Evolutionary conservation across 202 grass and related monocot species (phyloP), one percentile per base, ranked within the genome.

Genomic region (Carex arenaria): DNA sequence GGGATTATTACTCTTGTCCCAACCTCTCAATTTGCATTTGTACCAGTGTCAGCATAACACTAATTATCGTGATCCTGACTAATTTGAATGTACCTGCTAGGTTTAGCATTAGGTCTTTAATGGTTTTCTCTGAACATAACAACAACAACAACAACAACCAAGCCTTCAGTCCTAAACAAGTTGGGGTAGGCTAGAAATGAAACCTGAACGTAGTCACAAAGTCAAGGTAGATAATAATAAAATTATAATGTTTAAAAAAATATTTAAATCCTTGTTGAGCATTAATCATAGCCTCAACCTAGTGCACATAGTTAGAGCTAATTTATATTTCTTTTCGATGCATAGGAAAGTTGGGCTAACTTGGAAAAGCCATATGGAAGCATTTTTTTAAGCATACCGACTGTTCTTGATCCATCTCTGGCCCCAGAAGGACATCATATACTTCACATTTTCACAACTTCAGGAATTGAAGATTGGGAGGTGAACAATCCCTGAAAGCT

Each of bases 311-410:
- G 34, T 7, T 68, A 18, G 49, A 55, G 51, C 12, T 76, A 83
- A 83, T 65, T 34, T 81, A 85, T 80, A 77, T 10, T 75, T 32
- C 56, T 38, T 31, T 64, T 30, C 26, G 61, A 80, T 80, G 72
- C 73, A 72, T 86, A 97, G 95, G 95, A 97, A 90, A 61, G 88
- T 81, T 97, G 92, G 95, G 88, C 75, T 64, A 91, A 94, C 73
- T 88, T 94, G 83, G 90, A 97, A 72, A 93, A 93, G 70, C 82
- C 95, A 82, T 94, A 94, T 86, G 92, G 92, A 89, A 97, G 92
- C 79, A 94, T 94, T 87, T 97, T 97, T 93, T 80, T 97, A 83
- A 97, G 95, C 87, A 93, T 97, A 14, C 95, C 95, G 61, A 97
- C 95, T 73, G 89, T 97, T 90, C 95, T 97, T 80, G 88, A 97